Evolutionary conservation across 2,329 filamentous ascomycete genomes (phyloP), one percentile per base, ranked within the genome.

Genomic region (Gaeumannomyces sp.): DNA sequence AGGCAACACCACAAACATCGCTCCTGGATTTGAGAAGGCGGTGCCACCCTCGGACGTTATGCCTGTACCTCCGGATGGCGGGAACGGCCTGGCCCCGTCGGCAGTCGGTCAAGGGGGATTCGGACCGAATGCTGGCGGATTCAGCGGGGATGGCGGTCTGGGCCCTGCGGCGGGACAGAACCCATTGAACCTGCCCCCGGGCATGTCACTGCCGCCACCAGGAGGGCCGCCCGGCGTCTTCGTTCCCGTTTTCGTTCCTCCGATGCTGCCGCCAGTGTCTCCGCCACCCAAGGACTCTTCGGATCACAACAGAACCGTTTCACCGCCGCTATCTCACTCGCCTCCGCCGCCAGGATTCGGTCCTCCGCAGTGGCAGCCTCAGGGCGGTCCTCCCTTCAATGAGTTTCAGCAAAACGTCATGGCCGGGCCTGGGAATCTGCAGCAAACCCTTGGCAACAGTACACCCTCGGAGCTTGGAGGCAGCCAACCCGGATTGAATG

Each of bases 1-100:
- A 11, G 50, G 45, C n/a, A 53, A 63, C 27, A 57, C 25, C 61
- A 63, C 61, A n/a, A 58, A 57, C 27, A 4, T 29, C 27, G 25
- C 29, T 31, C 45, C 22, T 16, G 53, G 56, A 11, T 29, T 38
- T 22, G 62, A 63, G 61, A 63, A 63, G 29, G 56, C 31, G 61
- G 10, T 63, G 16, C 45, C 61, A 13, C 5, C 29, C 22, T 25
- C 61, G 25, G 61, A 63, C 50, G 50, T 58, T 16, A 25, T 31
- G 22, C 61, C 61, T 8, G 31, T 59, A 28, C 22, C 28, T 16
- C 29, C 53, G 31, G 56, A 27, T 28, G 58, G 53, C 8, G 29
- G 29, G 35, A 59, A 38, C 56, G 22, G 28, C 29, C 45, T 59
- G 29, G 38, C 31, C 31, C 58, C 62, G 1, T n/a, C 58, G 14